Percentiles rank a stretch among this genome's conserved stretches.
These are phyloP conservation scores for Fraxinus pennsylvanica DNA, from an alignment of 257 asterid species.

Conservation along the genomic window DNA sequence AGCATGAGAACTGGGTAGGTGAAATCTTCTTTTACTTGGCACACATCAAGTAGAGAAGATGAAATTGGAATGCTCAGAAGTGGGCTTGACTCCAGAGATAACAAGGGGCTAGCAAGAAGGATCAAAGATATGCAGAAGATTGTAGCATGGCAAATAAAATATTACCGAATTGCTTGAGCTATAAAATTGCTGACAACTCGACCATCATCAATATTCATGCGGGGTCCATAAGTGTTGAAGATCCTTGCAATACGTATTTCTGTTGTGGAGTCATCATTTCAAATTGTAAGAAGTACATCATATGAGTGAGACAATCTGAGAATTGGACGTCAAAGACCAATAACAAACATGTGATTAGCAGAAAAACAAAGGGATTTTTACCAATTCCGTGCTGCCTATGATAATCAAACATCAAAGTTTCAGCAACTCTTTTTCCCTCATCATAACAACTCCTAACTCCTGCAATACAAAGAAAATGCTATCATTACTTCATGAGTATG, in stretches of 20 bases:
- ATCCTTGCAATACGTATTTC: slow-evolving; percentile 97
- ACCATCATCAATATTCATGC: slow-evolving; percentile 96
- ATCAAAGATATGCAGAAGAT: not conserved
- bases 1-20: not conserved
- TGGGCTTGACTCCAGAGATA: not conserved
- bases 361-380: slow-evolving; percentile 22
- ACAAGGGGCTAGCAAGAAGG: not conserved
- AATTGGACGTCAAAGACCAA: not conserved
- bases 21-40: not conserved
- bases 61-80: not conserved
- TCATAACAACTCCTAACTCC: slow-evolving; percentile 97
- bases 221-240: slow-evolving; percentile 95
- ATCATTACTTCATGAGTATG: not conserved
- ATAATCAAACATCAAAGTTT: slow-evolving; percentile 94
- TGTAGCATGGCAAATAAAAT: slow-evolving; percentile 4
- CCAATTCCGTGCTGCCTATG: slow-evolving; percentile 97
- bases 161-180: slow-evolving; percentile 90
- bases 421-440: slow-evolving; percentile 96
- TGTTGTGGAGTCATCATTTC: slow-evolving; percentile 28
- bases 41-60: not conserved
- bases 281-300: slow-evolving; percentile 1
- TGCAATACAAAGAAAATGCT: slow-evolving; percentile 24
- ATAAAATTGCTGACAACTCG: slow-evolving; percentile 96
- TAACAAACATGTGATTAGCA: not conserved
- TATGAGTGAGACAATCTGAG: not conserved